Evolutionary conservation across 2,329 filamentous ascomycete species (phyloP).

Genomic region (Zopfia rhizophila): DNA sequence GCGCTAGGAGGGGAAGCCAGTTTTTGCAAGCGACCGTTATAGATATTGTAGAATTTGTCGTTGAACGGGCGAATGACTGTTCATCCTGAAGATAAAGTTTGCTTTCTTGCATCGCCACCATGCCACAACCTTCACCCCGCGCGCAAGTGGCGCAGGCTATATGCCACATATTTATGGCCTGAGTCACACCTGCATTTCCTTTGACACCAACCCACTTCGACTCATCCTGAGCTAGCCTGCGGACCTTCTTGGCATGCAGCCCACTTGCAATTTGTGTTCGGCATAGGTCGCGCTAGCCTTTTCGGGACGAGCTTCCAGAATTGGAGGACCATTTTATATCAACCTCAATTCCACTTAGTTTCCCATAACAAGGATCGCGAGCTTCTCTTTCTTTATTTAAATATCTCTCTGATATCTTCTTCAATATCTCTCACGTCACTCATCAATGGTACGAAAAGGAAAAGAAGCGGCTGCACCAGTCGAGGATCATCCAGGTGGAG

Average conservation of each 20-base stretch:
- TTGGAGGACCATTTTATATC: background rate
- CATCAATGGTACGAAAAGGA: constrained; percentile 42
- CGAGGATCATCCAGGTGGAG: constrained; percentile 36
- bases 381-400: too few relatives aligned
- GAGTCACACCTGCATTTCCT: background rate
- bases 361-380: constrained; percentile 3
- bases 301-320: background rate
- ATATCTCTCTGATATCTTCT: too few relatives aligned
- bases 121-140: too few relatives aligned
- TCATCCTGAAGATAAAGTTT: too few relatives aligned
- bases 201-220: constrained; percentile 19
- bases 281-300: background rate
- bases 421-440: too few relatives aligned
- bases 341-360: background rate
- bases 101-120: too few relatives aligned
- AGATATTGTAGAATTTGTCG: too few relatives aligned
- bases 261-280: background rate
- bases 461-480: constrained; percentile 29
- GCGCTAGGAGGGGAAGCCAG: too few relatives aligned
- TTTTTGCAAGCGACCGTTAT: too few relatives aligned
- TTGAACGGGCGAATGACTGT: too few relatives aligned
- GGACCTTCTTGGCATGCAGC: background rate
- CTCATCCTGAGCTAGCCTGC: constrained; percentile 17
- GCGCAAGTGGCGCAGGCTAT: too few relatives aligned
- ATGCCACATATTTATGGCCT: too few relatives aligned